phyloP scores from a whole-genome alignment of 306 rosid species.

The Dryas octopetala region DNA sequence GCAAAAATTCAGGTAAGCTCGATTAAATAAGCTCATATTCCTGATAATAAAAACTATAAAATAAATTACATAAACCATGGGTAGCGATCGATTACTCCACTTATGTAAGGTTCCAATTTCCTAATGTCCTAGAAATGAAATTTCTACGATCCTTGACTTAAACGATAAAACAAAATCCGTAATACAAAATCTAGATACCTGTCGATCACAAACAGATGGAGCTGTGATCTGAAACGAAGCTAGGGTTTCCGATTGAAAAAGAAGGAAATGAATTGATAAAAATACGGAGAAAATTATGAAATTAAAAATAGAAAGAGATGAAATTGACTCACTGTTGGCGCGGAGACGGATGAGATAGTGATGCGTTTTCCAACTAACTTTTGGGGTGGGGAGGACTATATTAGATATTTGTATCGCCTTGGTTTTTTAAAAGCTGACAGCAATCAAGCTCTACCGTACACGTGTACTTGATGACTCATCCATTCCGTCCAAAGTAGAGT shows the following conservation, averaged over 20 bases:
- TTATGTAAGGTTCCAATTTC: background rate
- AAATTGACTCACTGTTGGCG: conserved; percentile 13
- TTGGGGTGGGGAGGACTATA: too few species aligned
- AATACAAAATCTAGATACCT: background rate
- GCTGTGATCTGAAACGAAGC: background rate
- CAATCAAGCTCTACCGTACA: background rate
- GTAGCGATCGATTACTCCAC: background rate
- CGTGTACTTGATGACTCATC: background rate
- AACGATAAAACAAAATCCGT: background rate
- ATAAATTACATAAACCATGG: background rate
- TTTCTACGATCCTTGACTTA: background rate
- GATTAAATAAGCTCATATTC: background rate
- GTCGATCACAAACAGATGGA: background rate
- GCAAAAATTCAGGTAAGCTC: background rate
- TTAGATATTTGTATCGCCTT: conserved; percentile 2
- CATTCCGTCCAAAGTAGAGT: background rate
- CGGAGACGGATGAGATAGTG: background rate
- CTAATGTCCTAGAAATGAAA: background rate
- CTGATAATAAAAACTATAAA: background rate
- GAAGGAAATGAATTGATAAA: background rate
- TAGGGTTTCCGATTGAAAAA: background rate
- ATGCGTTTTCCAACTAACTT: background rate
- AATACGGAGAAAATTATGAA: background rate
- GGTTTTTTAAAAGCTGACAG: background rate
- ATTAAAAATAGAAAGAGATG: background rate